phyloP scores from a whole-genome alignment of 2,329 filamentous ascomycete species.

The Fusarium algeriense region DNA sequence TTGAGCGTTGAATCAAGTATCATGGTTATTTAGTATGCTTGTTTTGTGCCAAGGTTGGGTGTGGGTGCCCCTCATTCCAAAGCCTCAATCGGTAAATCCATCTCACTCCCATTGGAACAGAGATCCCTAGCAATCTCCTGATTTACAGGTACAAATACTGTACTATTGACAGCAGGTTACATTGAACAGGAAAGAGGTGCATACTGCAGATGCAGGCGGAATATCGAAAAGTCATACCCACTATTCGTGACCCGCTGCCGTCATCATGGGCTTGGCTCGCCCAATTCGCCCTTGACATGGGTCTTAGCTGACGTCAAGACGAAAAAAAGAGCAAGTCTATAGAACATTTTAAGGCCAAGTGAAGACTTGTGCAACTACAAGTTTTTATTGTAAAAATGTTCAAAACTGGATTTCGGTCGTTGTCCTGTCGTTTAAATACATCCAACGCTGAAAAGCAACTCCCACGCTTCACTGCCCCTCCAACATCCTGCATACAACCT shows the following conservation, averaged over 20 bases:
- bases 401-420: slow-evolving; percentile 17
- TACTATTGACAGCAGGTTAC: background rate
- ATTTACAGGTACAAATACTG: slow-evolving; percentile 30
- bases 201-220: background rate
- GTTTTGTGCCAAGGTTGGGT: slow-evolving; percentile 3
- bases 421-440: slow-evolving; percentile 10
- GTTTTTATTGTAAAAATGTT: slow-evolving; percentile 17
- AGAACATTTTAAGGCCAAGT: background rate
- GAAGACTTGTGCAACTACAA: background rate
- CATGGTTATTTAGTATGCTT: slow-evolving; percentile 24
- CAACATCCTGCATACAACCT: background rate
- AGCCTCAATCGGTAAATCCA: slow-evolving; percentile 8
- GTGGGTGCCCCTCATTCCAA: slow-evolving; percentile 9
- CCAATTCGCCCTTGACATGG: background rate
- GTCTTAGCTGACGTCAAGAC: slow-evolving; percentile 38
- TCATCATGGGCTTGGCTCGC: slow-evolving; percentile 38
- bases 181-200: background rate
- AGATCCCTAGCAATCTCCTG: slow-evolving; percentile 15
- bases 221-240: slow-evolving; percentile 6
- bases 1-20: background rate
- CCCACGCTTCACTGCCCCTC: background rate
- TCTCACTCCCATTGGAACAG: slow-evolving; percentile 17
- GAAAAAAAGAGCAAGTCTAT: background rate
- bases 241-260: slow-evolving; percentile 39
- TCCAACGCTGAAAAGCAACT: background rate